Percentiles rank a stretch among this genome's conserved stretches.
Conservation (phyloP, 257 asterid genomes). For the Solanum corneliomulleri region DNA sequence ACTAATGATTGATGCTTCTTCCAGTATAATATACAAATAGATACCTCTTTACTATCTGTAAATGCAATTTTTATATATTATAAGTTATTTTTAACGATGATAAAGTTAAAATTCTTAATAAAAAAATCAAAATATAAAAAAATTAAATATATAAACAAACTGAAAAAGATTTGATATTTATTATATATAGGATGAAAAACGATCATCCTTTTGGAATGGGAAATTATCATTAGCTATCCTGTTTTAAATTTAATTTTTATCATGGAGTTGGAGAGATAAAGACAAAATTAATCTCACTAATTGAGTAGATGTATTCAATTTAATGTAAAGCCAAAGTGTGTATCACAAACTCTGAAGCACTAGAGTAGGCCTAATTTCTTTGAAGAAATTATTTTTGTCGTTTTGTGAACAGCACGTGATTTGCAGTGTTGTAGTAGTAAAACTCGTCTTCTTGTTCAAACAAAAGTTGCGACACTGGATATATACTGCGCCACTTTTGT, state of each 20-base stretch:
- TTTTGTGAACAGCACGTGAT: neutral
- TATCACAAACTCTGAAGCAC: neutral
- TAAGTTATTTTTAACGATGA: too few species aligned
- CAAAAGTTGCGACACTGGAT: neutral
- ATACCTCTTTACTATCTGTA: neutral
- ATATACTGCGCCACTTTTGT: neutral
- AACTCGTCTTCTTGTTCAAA: neutral
- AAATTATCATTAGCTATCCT: neutral
- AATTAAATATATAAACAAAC: too few species aligned
- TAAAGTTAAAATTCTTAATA: too few species aligned
- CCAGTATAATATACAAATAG: neutral
- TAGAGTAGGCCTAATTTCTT: neutral
- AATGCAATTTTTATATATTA: neutral
- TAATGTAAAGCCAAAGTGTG: neutral
- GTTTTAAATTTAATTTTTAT: too few species aligned
- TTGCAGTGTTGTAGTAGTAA: neutral
- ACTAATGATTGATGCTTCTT: conserved; percentile 11
- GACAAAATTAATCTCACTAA: neutral
- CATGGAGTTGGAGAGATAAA: neutral
- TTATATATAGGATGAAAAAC: too few species aligned
- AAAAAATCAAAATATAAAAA: too few species aligned
- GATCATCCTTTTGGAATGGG: neutral
- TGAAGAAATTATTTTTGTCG: neutral
- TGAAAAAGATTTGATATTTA: too few species aligned
- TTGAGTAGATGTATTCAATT: too few species aligned